A percentile compares a stretch with the other conserved stretches of the same genome.
Evolutionary conservation across 2,329 filamentous ascomycete genomes (phyloP).

Genomic region (Phialophora verrucosa): DNA sequence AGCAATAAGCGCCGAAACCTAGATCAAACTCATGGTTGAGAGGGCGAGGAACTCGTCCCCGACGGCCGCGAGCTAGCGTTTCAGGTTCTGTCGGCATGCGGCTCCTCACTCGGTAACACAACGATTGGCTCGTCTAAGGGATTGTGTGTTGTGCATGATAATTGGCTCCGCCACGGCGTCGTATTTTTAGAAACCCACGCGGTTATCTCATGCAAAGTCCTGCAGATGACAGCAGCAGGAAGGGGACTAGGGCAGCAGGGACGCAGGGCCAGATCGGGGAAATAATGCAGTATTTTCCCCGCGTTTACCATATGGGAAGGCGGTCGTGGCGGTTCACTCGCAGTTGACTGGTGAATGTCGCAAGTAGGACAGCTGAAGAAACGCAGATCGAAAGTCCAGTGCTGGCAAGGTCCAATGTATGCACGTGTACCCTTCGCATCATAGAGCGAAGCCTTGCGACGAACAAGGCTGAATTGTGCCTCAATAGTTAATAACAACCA

Average conservation of each 20-base stretch:
- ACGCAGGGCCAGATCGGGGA: not conserved
- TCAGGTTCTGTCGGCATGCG: conserved; percentile 16
- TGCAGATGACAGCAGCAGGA: conserved; percentile 5
- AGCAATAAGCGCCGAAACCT: conserved; percentile 19
- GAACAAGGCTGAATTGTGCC: not conserved
- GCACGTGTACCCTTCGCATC: not conserved
- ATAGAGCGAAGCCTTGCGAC: not conserved
- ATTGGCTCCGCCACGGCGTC: not conserved
- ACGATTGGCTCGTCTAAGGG: not conserved
- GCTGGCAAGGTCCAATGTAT: not conserved
- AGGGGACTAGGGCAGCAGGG: not conserved
- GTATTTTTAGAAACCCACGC: conserved; percentile 22
- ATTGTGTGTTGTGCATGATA: not conserved
- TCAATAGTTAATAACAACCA: not conserved
- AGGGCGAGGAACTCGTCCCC: not conserved
- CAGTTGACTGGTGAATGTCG: not conserved
- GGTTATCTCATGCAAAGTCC: conserved; percentile 10
- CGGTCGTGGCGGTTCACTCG: not conserved
- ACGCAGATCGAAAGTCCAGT: not conserved
- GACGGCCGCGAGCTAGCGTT: conserved; percentile 14
- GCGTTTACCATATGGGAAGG: not conserved
- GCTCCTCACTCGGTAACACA: not conserved
- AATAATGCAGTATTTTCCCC: not conserved
- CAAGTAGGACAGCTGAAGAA: not conserved
- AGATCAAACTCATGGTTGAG: conserved; percentile 1